These are phyloP conservation scores for Lophiostoma macrostomum DNA, from an alignment of 495 filamentous ascomycete genomes.

Conservation along the genomic window DNA sequence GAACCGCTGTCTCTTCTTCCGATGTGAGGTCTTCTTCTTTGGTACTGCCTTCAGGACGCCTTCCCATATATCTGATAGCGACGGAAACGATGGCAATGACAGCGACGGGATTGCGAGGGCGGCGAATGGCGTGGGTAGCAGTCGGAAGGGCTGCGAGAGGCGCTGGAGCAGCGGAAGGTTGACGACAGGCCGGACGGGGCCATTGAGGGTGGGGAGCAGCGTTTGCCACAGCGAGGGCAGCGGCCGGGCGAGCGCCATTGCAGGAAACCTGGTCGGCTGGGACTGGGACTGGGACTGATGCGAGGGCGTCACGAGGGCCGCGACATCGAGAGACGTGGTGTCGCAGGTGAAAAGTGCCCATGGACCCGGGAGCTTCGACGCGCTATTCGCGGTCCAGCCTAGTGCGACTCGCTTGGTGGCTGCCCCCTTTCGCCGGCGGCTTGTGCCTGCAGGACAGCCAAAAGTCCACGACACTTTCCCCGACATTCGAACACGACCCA, in stretches of 20 bases:
- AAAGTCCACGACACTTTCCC: conserved; percentile 29
- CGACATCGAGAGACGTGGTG: too few species aligned
- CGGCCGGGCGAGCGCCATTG: conserved; percentile 34
- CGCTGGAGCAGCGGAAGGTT: conserved; percentile 33
- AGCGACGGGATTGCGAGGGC: conserved; percentile 43
- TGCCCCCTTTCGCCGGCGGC: conserved; percentile 37
- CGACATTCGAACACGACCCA: conserved; percentile 19
- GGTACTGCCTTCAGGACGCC: conserved; percentile 87
- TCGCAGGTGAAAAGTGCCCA: conserved; percentile 13
- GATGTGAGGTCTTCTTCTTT: conserved; percentile 98
- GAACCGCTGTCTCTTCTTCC: conserved; percentile 88
- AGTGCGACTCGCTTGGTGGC: conserved; percentile 30
- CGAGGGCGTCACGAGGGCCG: too few species aligned
- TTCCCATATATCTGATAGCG: conserved; percentile 79
- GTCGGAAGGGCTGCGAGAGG: conserved; percentile 28
- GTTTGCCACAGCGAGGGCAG: conserved; percentile 35
- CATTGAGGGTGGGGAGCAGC: conserved; percentile 38
- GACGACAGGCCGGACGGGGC: conserved; percentile 33
- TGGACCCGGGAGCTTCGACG: neutral
- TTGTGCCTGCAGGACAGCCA: conserved; percentile 22
- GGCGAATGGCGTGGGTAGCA: conserved; percentile 25
- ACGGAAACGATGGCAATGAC: conserved; percentile 56
- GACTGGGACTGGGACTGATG: too few species aligned
- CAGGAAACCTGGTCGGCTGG: too few species aligned
- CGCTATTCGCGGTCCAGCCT: conserved; percentile 7